A percentile compares a stretch with the other conserved stretches of the same genome.
These are phyloP conservation scores for Cryoendolithus antarcticus DNA, from an alignment of 2,329 filamentous ascomycete species.

Conservation along the genomic window DNA sequence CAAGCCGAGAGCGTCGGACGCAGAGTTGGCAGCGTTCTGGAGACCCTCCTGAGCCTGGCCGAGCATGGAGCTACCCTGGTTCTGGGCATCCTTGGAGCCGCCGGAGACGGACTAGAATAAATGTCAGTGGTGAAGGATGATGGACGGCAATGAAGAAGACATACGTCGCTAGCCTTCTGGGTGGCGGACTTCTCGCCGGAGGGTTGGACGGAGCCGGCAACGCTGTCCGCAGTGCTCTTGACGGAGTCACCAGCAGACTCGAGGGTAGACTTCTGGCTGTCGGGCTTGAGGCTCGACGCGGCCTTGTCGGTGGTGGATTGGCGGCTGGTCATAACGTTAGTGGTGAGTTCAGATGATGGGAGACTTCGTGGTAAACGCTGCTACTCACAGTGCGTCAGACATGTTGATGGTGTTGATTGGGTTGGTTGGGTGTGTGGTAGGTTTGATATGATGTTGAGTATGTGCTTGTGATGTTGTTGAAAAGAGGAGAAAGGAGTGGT, in stretches of 20 bases:
- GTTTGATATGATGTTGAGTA: conserved; percentile 4
- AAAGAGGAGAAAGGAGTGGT: conserved; percentile 1
- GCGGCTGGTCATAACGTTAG: conserved; percentile 26
- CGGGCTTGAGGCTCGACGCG: conserved; percentile 39
- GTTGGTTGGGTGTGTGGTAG: conserved; percentile 4
- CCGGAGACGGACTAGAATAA: conserved; percentile 2
- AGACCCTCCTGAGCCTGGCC: conserved; percentile 30
- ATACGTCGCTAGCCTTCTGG: conserved; percentile 35
- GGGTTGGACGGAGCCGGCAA: conserved; percentile 36
- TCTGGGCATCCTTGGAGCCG: conserved; percentile 25
- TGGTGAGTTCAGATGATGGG: conserved; percentile 1
- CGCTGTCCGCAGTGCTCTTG: conserved; percentile 35
- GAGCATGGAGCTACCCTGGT: conserved; percentile 28
- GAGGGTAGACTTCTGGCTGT: conserved; percentile 41
- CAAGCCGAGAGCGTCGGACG: conserved; percentile 26
- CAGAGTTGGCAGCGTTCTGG: conserved; percentile 27
- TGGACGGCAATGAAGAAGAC: no score
- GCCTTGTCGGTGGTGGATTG: conserved; percentile 39
- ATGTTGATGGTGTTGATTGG: conserved; percentile 20
- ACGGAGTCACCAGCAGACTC: conserved; percentile 34
- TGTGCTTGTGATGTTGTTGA: conserved; percentile 2
- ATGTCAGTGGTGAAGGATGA: no score
- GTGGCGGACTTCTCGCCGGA: conserved; percentile 31
- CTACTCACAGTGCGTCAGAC: conserved; percentile 33
- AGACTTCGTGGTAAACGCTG: background rate